Percentiles rank a stretch among this genome's conserved stretches.
phyloP scores from a whole-genome alignment of 352 stramenopile species.

The Phytophthora rubi region DNA sequence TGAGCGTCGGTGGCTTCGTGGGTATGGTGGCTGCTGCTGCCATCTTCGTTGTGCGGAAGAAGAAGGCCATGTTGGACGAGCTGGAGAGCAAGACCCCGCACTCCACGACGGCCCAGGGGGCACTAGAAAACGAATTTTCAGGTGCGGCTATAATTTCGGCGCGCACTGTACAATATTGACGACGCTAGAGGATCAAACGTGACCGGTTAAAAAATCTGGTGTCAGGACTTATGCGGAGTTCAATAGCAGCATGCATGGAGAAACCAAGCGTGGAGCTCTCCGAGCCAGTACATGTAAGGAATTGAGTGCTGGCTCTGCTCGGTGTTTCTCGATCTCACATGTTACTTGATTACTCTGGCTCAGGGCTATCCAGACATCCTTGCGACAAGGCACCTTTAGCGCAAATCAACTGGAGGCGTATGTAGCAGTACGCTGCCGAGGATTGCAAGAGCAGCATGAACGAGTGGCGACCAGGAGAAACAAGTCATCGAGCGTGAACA shows the following conservation, averaged over 20 bases:
- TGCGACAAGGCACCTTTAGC: not conserved
- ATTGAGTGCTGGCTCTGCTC: not conserved
- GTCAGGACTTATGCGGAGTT: too few relatives aligned
- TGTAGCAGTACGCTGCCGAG: not conserved
- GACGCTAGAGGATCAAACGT: too few relatives aligned
- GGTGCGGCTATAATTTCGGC: too few relatives aligned
- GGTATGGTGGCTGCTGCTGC: conserved; percentile 54
- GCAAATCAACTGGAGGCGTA: too few relatives aligned
- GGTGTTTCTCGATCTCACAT: not conserved
- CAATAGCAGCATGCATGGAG: not conserved
- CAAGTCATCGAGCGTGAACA: too few relatives aligned
- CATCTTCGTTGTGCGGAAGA: conserved; percentile 72
- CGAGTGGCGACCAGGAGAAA: not conserved
- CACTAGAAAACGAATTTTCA: too few relatives aligned
- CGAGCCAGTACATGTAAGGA: not conserved
- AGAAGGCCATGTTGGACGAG: conserved; percentile 66
- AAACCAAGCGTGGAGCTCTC: not conserved
- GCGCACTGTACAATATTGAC: too few relatives aligned
- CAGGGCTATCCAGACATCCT: not conserved
- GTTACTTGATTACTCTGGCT: not conserved
- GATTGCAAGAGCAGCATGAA: not conserved
- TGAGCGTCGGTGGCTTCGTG: conserved; percentile 40
- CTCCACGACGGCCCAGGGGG: conserved; percentile 34
- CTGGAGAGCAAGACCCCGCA: conserved; percentile 65
- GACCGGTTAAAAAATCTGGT: too few relatives aligned